Evolutionary conservation across 78 protist genomes (phyloP), one percentile per base, ranked within the genome.

Genomic region (Dictyostelium intermedium): DNA sequence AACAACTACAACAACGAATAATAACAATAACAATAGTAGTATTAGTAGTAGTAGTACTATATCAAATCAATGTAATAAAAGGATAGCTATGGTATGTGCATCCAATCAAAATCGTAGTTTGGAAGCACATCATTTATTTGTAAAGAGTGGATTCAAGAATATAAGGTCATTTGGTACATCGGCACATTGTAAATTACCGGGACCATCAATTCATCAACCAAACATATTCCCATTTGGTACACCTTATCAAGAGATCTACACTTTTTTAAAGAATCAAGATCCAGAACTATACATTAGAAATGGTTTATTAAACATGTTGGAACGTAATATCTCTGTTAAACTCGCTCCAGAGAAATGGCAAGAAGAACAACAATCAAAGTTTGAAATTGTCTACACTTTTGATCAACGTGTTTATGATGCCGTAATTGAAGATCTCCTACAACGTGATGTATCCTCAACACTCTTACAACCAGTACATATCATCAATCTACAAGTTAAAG

Each of bases 281-380:
- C 73, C 30, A 56, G 85, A 84, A n/a, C 60, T 91, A 23, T 96
- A 97, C 87, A 86, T 83, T 47, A 35, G 50, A 25, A 97, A 93
- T 70, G 98, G 97, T n/a, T 74, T 96, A n/a, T 80, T 96, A 23
- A 85, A 74, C n/a, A 97, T 97, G 98, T 82, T 97, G 30, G 92
- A 97, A 25, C 35, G 98, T 8, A 97, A 97, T 82, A 70, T 53
- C 14, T 11, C 35, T 5, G 91, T 97, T 2, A 97, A 97, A 32
- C 25, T 32, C 5, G 96, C 95, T 34, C 98, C 98, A 10, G 98
- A 97, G 82, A 91, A 93, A 16, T 97, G 93, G 94, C 96, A 91
- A 74, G 96, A 91, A 34, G 83, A 70, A 47, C 5, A 50, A 84
- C 32, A 25, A 50, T 76, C 79, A 5, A 82, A 47, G 4, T 95